These are phyloP conservation scores for Ophiostoma perfectum DNA, from an alignment of 2,329 filamentous ascomycete species.

Conservation along the genomic window DNA sequence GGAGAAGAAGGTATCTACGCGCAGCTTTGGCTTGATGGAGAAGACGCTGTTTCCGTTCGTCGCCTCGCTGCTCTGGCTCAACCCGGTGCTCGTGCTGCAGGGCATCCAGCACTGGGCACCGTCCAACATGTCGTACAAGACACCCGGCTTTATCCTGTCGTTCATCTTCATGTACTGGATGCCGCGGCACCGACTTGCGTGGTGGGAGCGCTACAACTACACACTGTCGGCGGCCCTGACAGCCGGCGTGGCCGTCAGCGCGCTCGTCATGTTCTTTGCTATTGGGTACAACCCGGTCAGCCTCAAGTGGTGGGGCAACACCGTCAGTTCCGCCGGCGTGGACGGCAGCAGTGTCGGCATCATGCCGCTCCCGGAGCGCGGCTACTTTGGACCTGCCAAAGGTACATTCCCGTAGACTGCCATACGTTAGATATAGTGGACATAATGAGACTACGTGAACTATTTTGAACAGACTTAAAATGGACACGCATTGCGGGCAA, in stretches of 20 bases:
- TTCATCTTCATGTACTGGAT: constrained; percentile 64
- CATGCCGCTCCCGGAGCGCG: constrained; percentile 31
- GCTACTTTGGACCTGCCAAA: constrained; percentile 34
- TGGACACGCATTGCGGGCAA: neutral
- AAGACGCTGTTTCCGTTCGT: constrained; percentile 56
- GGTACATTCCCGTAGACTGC: constrained; percentile 20
- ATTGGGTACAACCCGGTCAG: constrained; percentile 41
- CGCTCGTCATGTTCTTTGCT: constrained; percentile 65
- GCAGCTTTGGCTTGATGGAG: constrained; percentile 38
- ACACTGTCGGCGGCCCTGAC: constrained; percentile 67
- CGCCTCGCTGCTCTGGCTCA: constrained; percentile 61
- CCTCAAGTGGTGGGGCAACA: constrained; percentile 39
- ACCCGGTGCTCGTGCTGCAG: constrained; percentile 62
- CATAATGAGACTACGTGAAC: too few species aligned
- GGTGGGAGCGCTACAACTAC: constrained; percentile 77
- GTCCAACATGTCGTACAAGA: constrained; percentile 64
- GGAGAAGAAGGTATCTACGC: constrained; percentile 30
- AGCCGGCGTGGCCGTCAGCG: constrained; percentile 60
- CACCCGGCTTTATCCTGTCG: constrained; percentile 63
- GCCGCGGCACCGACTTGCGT: constrained; percentile 58
- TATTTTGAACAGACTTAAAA: neutral
- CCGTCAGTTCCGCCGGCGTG: constrained; percentile 37
- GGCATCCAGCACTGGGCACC: constrained; percentile 60
- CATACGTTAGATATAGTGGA: neutral
- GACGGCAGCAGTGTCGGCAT: constrained; percentile 31